phyloP scores from a whole-genome alignment of 2,329 filamentous ascomycete genomes.

The Cryphonectria carpinicola region DNA sequence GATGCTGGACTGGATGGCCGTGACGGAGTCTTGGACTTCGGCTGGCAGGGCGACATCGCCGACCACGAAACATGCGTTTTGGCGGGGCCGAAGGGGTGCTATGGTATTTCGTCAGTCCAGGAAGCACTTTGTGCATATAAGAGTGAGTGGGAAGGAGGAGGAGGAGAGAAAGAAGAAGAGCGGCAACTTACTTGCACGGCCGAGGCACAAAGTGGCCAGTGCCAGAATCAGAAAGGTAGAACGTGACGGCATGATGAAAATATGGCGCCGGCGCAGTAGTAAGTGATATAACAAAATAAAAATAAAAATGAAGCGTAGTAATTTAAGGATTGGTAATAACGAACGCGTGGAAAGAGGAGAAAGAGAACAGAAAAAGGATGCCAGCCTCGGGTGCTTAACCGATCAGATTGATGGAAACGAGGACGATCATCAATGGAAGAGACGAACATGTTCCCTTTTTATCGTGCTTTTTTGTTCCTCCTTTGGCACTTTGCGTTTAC shows the following conservation, averaged over 20 bases:
- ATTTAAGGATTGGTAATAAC: neutral
- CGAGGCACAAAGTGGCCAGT: conserved; percentile 15
- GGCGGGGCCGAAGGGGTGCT: conserved; percentile 34
- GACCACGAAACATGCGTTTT: conserved; percentile 57
- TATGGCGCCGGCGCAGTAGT: neutral
- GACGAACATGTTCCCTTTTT: neutral
- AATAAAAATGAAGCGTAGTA: neutral
- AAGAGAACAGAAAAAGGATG: neutral
- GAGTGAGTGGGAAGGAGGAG: neutral
- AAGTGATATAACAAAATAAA: too few species aligned
- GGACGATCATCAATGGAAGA: neutral
- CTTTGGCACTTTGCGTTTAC: neutral
- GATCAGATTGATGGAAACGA: neutral
- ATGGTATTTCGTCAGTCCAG: neutral
- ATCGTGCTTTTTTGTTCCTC: neutral
- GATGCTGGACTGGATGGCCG: conserved; percentile 46
- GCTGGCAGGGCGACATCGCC: conserved; percentile 54
- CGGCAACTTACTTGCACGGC: conserved; percentile 15
- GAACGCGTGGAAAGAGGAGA: neutral
- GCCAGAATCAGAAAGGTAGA: conserved; percentile 17
- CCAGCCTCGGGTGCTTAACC: neutral
- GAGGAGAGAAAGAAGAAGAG: neutral
- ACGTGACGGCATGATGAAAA: conserved; percentile 17
- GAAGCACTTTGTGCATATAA: too few species aligned
- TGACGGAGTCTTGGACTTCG: conserved; percentile 50